Evolutionary conservation across 495 filamentous ascomycete genomes (phyloP).

Genomic region (Gamarada debralockiae): DNA sequence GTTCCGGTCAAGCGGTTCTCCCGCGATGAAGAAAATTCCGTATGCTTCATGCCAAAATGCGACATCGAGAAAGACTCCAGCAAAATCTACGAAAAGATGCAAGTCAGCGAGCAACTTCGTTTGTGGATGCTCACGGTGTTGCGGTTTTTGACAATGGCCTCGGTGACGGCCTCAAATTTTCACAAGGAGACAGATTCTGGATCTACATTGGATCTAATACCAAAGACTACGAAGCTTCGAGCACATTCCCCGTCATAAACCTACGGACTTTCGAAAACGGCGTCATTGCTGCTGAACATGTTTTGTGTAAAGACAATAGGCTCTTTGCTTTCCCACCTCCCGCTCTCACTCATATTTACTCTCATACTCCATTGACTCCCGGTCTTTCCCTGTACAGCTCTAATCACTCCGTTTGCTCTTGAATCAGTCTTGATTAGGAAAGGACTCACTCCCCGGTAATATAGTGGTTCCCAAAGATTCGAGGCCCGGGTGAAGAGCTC

Average conservation of each 20-base stretch:
- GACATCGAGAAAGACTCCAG: conserved; percentile 23
- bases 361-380: too few relatives aligned
- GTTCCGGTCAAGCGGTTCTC: conserved; percentile 26
- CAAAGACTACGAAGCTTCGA: not conserved
- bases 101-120: conserved; percentile 1
- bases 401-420: too few relatives aligned
- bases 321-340: too few relatives aligned
- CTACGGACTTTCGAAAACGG: conserved; percentile 22
- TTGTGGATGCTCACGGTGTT: conserved; percentile 18
- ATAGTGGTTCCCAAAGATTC: conserved; percentile 27
- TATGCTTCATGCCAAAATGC: conserved; percentile 20
- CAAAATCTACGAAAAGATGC: conserved; percentile 10
- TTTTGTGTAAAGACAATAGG: conserved; percentile 11
- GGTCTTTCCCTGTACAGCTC: too few relatives aligned
- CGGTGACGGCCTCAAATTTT: conserved; percentile 3
- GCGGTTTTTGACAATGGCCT: conserved; percentile 10
- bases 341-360: too few relatives aligned
- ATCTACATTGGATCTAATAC: conserved; percentile 7
- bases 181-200: conserved; percentile 24
- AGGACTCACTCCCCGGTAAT: too few relatives aligned
- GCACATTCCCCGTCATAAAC: conserved; percentile 26
- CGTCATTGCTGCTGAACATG: conserved; percentile 15
- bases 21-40: conserved; percentile 25
- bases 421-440: too few relatives aligned
- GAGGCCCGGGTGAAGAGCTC: conserved; percentile 20